These are phyloP conservation scores for Fibroporia radiculosa DNA, from an alignment of 768 basidiomycete species.

Conservation along the genomic window DNA sequence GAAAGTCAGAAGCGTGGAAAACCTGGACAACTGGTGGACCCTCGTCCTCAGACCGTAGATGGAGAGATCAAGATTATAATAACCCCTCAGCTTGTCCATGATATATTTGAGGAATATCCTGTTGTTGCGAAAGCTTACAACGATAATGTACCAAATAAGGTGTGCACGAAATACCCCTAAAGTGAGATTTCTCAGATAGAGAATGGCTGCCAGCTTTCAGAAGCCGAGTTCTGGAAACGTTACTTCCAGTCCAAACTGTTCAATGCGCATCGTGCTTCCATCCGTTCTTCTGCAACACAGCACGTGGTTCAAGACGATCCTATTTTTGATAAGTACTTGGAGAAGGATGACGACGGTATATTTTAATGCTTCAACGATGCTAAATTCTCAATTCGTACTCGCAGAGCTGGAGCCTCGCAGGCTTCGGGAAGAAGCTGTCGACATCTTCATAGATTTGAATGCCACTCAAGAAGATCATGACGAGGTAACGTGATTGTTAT, in stretches of 20 bases:
- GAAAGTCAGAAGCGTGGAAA: slow-evolving; percentile 76
- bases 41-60: slow-evolving; percentile 77
- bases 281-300: slow-evolving; percentile 76
- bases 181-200: not conserved
- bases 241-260: slow-evolving; percentile 97
- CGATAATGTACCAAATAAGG: slow-evolving; percentile 88
- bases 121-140: slow-evolving; percentile 87
- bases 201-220: slow-evolving; percentile 52
- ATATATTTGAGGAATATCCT: slow-evolving; percentile 97
- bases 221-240: slow-evolving; percentile 92
- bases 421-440: slow-evolving; percentile 55
- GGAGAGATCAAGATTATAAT: slow-evolving; percentile 87
- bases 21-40: slow-evolving; percentile 80
- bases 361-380: not conserved
- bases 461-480: slow-evolving; percentile 89
- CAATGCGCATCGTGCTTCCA: slow-evolving; percentile 90
- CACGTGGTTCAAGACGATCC: slow-evolving; percentile 85
- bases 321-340: slow-evolving; percentile 95
- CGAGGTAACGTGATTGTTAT: slow-evolving; percentile 44
- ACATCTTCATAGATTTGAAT: slow-evolving; percentile 76
- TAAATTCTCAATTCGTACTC: slow-evolving; percentile 11
- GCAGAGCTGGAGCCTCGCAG: slow-evolving; percentile 74
- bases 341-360: slow-evolving; percentile 88
- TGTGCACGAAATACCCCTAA: slow-evolving; percentile 20
- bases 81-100: slow-evolving; percentile 86